These are phyloP conservation scores for Venturia oleaginea DNA, from an alignment of 2,329 filamentous ascomycete genomes.

Conservation along the genomic window DNA sequence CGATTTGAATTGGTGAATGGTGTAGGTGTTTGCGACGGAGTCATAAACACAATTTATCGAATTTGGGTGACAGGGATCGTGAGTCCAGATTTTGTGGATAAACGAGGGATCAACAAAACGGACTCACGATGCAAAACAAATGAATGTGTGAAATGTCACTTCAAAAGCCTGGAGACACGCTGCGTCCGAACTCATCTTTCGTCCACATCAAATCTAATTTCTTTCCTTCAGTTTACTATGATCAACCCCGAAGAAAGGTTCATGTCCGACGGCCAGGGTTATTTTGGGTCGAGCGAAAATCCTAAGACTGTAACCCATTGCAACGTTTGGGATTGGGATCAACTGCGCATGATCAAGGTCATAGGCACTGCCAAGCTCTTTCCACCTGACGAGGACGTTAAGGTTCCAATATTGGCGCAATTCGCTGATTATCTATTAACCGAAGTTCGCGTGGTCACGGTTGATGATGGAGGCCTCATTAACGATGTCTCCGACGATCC, in stretches of 20 bases:
- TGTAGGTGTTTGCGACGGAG: not conserved
- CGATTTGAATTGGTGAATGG: not conserved
- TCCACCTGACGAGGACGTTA: conserved; percentile 14
- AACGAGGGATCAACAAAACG: not conserved
- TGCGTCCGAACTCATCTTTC: not conserved
- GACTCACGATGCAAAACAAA: too few species aligned
- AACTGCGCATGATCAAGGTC: conserved; percentile 15
- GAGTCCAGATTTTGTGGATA: not conserved
- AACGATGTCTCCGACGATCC: conserved; percentile 15
- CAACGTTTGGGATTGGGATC: conserved; percentile 15
- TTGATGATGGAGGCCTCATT: conserved; percentile 16
- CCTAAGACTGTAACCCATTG: conserved; percentile 8
- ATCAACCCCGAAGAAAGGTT: conserved; percentile 8
- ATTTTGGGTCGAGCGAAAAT: conserved; percentile 8
- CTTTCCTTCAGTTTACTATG: not conserved
- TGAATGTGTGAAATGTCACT: too few species aligned
- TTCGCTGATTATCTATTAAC: conserved; percentile 15
- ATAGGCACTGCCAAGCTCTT: conserved; percentile 16
- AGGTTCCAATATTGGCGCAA: conserved; percentile 15
- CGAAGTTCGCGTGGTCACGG: conserved; percentile 15
- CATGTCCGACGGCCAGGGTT: conserved; percentile 7
- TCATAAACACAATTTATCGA: not conserved
- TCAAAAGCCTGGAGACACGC: not conserved
- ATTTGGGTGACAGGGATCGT: not conserved
- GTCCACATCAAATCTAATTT: conserved; percentile 3